Evolutionary conservation across 306 rosid species (phyloP).

Genomic region (Lupinus albus): DNA sequence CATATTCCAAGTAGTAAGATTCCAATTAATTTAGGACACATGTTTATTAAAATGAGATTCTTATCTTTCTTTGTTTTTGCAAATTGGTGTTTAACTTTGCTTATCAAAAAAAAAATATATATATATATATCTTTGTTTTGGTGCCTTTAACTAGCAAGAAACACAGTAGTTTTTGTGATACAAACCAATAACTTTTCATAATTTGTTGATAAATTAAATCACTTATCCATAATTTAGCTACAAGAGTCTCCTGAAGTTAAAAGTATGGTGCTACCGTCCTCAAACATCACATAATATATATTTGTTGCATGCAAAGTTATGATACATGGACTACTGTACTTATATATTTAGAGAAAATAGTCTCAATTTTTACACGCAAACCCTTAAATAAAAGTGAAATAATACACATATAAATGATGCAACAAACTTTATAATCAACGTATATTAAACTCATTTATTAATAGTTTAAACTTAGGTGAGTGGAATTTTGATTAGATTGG

Average conservation of each 20-base stretch:
- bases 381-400: too few relatives aligned
- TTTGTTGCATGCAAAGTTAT: neutral
- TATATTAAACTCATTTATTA: neutral
- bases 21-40: conserved; percentile 4
- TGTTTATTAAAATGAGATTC: conserved; percentile 12
- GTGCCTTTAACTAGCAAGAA: neutral
- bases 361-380: too few relatives aligned
- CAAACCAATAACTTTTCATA: neutral
- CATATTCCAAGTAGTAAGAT: conserved; percentile 1
- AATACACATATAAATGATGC: too few relatives aligned
- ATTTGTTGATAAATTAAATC: neutral
- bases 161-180: neutral
- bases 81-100: too few relatives aligned
- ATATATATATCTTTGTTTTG: conserved; percentile 7
- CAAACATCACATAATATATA: neutral
- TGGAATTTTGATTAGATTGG: conserved; percentile 34
- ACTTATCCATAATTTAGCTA: neutral
- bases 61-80: neutral
- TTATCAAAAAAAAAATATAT: too few relatives aligned
- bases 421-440: too few relatives aligned
- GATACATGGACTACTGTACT: neutral
- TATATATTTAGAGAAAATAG: too few relatives aligned
- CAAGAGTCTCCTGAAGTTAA: neutral
- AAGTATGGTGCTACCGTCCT: conserved; percentile 1
- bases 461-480: conserved; percentile 12